Base-by-base conservation (phyloP, 805 yeast species). In the Komagataella pastoris region DNA sequence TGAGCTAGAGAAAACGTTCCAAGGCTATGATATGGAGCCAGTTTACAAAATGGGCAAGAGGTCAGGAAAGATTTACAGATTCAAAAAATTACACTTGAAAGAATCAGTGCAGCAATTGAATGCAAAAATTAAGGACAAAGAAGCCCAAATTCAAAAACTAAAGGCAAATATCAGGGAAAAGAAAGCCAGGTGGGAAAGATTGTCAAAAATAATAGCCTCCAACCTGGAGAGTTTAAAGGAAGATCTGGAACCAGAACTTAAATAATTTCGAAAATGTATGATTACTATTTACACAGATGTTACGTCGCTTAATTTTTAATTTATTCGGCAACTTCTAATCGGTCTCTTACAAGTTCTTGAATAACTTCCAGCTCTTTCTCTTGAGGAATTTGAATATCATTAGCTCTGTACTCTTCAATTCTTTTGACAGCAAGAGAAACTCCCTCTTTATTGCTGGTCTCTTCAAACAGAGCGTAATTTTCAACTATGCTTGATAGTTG, bases 401-500 rank as follows among this genome's bases (percentile, higher is more conserved):
- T 60, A 47, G 56, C 53, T 56, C 72, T 64, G 55, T 67, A 66
- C 50, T 64, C 66, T 24, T 61, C 61, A 50, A 68, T 68, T 56
- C 63, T 64, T 43, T 57, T 57, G 50, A 66, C 59, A 5, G 70
- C 72, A 49, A 56, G 62, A 49, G 62, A 55, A 50, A 66, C 61
- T 14, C 71, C 71, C 50, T 66, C 68, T 12, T 54, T 53, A 18
- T 68, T 61, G 24, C 70, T 67, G 49, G 65, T 62, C 55, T 65
- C 70, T 56, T 67, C 70, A 49, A 67, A 68, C 14, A 68, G 56
- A 3, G 68, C 62, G 53, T 65, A 67, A 14, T 60, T 54, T 55
- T 68, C 72, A 30, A 66, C 67, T 50, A 68, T 62, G 54, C 68
- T 70, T 52, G 65, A 61, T 18, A 71, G 72, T 51, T 73, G 74